Base-by-base conservation (phyloP, 768 basidiomycete species). In the Tylopilus sp. region DNA sequence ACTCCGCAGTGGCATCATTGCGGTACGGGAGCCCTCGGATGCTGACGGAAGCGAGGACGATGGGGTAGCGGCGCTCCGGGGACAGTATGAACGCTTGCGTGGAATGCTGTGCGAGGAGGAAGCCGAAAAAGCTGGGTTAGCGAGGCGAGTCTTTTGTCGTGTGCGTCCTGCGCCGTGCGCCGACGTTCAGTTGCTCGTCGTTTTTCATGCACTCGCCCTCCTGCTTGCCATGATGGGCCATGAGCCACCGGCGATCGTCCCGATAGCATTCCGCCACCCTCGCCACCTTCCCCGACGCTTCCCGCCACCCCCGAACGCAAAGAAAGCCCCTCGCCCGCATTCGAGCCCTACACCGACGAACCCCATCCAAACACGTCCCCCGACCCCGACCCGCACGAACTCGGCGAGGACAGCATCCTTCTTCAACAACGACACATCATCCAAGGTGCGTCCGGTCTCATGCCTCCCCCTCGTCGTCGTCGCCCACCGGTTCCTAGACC, bases 341-440 rank as follows among this genome's bases (percentile, higher is more conserved):
- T 75, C 48, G 75, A 79, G 48, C 87, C 84, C 10, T 89, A 89
- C 60, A 80, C 79, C 14, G 89, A 91, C 67, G 85, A 88, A 52
- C 84, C 51, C 6, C 14, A 29, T 4, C 22, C 80, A 45, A n/a
- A n/a, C n/a, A n/a, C n/a, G n/a, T n/a, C n/a, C n/a, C n/a, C n/a
- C n/a, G n/a, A n/a, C n/a, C n/a, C n/a, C n/a, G 37, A 52, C n/a
- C 14, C 80, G 43, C 71, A 67, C 10, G 53, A 41, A 10, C 13
- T n/a, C 8, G 59, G 67, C 19, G 66, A 75, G 3, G 63, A 63
- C 7, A 76, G 76, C 6, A 75, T 79, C 17, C 70, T 93, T 67
- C 68, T 95, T 42, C 84, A 88, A 58, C 94, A 96, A 62, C 78
- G 80, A 21, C 78, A 78, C 42, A 75, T 94, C 71, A 90, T 97